A percentile compares a stretch with the other conserved stretches of the same genome.
phyloP scores from a whole-genome alignment of 1,284 basidiomycete species.

The Melampsora abietis-canadensis region DNA sequence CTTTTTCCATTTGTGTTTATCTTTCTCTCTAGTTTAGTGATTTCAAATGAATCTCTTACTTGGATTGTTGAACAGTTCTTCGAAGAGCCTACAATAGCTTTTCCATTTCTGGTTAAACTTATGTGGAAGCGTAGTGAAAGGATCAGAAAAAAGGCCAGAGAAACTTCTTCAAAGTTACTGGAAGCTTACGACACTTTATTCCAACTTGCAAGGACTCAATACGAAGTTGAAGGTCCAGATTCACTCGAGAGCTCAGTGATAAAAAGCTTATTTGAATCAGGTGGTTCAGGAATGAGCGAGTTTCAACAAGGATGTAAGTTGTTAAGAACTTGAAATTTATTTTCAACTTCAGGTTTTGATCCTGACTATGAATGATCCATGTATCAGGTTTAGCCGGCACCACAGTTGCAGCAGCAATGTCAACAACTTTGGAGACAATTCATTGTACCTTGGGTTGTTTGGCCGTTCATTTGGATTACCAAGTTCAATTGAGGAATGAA shows the following conservation, averaged over 20 bases:
- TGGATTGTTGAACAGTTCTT: background rate
- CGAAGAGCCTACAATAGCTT: background rate
- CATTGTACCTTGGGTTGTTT: background rate
- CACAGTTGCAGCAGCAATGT: background rate
- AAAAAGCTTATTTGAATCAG: background rate
- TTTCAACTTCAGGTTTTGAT: background rate
- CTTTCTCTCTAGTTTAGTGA: too few species aligned
- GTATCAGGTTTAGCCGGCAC: background rate
- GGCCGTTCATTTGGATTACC: background rate
- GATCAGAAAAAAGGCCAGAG: background rate
- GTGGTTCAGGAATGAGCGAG: background rate
- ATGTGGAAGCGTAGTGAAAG: background rate
- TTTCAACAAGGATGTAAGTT: background rate
- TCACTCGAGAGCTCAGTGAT: background rate
- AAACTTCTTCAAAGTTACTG: background rate
- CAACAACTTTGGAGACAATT: background rate
- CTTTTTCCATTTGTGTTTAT: background rate
- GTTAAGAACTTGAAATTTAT: background rate
- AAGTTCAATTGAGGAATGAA: background rate
- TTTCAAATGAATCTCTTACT: background rate
- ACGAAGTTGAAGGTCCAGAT: background rate
- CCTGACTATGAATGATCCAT: background rate
- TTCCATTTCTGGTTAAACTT: background rate
- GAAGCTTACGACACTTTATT: constrained; percentile 1
- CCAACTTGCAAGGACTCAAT: background rate